A percentile compares a stretch with the other conserved stretches of the same genome.
Conservation (phyloP, 1,139 yeast genomes). For the Dujonia santamariae region DNA sequence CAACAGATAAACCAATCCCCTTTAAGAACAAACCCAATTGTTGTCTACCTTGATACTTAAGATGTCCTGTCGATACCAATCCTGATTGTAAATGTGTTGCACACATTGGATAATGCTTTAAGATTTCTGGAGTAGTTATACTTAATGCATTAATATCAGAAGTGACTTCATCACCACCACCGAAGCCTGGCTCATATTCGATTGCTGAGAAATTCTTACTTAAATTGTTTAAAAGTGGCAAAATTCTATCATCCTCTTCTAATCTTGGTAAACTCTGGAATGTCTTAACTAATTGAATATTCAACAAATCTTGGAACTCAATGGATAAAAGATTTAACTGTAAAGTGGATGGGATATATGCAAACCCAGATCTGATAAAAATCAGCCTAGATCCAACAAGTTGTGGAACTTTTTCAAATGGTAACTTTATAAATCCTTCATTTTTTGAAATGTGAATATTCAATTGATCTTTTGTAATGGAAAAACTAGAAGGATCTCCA, state of each 20-base stretch:
- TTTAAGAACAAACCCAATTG: slow-evolving; percentile 83
- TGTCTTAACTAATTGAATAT: slow-evolving; percentile 57
- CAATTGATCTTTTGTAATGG: slow-evolving; percentile 40
- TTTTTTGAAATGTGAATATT: slow-evolving; percentile 38
- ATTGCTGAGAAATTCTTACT: slow-evolving; percentile 68
- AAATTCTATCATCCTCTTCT: slow-evolving; percentile 87
- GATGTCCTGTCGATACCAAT: slow-evolving; percentile 60
- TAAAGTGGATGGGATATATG: slow-evolving; percentile 80
- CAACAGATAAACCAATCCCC: slow-evolving; percentile 83
- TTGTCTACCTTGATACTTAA: slow-evolving; percentile 79
- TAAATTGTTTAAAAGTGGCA: slow-evolving; percentile 78
- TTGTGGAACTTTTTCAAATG: slow-evolving; percentile 81
- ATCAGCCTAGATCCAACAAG: slow-evolving; percentile 71
- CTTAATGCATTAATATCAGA: slow-evolving; percentile 63
- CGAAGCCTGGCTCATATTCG: slow-evolving; percentile 42
- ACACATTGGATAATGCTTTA: slow-evolving; percentile 79
- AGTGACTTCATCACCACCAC: slow-evolving; percentile 26
- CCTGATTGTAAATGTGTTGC: slow-evolving; percentile 66
- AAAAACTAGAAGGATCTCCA: slow-evolving; percentile 25
- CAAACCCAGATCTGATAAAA: slow-evolving; percentile 63
- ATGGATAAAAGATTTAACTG: slow-evolving; percentile 66
- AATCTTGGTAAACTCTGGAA: slow-evolving; percentile 78
- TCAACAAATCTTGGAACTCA: slow-evolving; percentile 62
- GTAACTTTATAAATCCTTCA: slow-evolving; percentile 74
- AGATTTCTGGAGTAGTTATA: slow-evolving; percentile 53